Percentiles rank a stretch among this genome's conserved stretches.
These are phyloP conservation scores for Rhizopus sp. DNA, from an alignment of 371 early-diverging fungal species.

Conservation along the genomic window DNA sequence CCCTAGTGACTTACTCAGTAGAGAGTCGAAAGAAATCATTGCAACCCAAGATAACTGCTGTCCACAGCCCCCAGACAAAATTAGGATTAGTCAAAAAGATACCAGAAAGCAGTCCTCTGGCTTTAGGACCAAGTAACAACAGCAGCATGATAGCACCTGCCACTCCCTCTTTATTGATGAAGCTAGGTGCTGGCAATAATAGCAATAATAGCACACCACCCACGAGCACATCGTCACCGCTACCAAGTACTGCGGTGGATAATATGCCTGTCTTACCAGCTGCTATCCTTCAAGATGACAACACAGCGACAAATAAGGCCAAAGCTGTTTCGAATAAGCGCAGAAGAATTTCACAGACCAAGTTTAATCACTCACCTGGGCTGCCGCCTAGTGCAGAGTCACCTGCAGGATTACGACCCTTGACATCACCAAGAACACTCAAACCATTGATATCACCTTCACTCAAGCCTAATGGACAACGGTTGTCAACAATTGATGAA, in stretches of 20 bases:
- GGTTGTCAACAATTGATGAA: conserved; percentile 39
- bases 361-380: conserved; percentile 8
- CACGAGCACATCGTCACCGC: conserved; percentile 2
- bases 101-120: conserved; percentile 5
- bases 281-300: conserved; percentile 33
- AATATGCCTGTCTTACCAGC: conserved; percentile 42
- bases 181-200: conserved; percentile 47
- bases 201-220: conserved; percentile 17
- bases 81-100: background rate
- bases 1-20: background rate
- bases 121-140: conserved; percentile 13
- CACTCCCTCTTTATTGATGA: conserved; percentile 70
- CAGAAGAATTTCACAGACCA: conserved; percentile 19
- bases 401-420: conserved; percentile 28
- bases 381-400: conserved; percentile 26
- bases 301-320: conserved; percentile 3
- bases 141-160: conserved; percentile 39
- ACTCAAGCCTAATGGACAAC: conserved; percentile 48
- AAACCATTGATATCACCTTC: conserved; percentile 57
- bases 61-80: conserved; percentile 22
- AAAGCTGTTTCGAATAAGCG: conserved; percentile 21
- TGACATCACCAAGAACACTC: conserved; percentile 42
- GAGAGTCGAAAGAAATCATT: conserved; percentile 12
- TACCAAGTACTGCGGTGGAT: conserved; percentile 28
- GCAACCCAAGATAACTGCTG: conserved; percentile 15